Evolutionary conservation across 2,329 filamentous ascomycete species (phyloP), one percentile per base, ranked within the genome.

Genomic region (Alternaria triticina): DNA sequence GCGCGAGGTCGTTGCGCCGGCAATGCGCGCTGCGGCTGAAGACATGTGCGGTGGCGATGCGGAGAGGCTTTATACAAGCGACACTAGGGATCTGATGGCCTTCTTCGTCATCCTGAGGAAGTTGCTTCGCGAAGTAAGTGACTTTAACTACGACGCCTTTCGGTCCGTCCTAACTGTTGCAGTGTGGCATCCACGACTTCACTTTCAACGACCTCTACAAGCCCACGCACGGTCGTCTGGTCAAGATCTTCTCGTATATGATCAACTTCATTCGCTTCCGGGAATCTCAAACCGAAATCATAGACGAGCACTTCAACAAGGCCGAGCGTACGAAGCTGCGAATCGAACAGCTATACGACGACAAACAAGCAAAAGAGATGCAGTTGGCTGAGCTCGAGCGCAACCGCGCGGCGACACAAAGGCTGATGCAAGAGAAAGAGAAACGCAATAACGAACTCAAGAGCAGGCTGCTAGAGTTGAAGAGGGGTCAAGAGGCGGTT

Each of bases 261-360:
- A 99, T 99, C 84, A 99, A 99, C 82, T 99, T 99, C 81, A 94
- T 98, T 70, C 90, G 96, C 57, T 99, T 98, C 82, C 91, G 96
- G 72, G 94, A 97, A 82, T 94, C 91, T 66, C 95, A 98, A 80
- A 96, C 94, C 1, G 84, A 85, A 43, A 89, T 96, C 28, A 97
- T 98, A 68, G 94, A 97, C 78, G 89, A 96, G 78, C 92, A 98
- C 81, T 96, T 96, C 83, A 96, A 97, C 84, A 94, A 93, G 74
- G 88, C 92, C 12, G 93, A 97, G 81, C 88, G 88, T 62, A 94
- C 92, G 2, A 97, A 97, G 82, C 85, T 90, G 56, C 89, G 91
- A 65, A 97, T 98, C 74, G 95, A 98, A 81, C 87, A 90, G 20
- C 84, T 98, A 10, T 94, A 94, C 76, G 85, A 86, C 12, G 91